phyloP scores from a whole-genome alignment of 495 filamentous ascomycete species.

The Xylaria flabelliformis region DNA sequence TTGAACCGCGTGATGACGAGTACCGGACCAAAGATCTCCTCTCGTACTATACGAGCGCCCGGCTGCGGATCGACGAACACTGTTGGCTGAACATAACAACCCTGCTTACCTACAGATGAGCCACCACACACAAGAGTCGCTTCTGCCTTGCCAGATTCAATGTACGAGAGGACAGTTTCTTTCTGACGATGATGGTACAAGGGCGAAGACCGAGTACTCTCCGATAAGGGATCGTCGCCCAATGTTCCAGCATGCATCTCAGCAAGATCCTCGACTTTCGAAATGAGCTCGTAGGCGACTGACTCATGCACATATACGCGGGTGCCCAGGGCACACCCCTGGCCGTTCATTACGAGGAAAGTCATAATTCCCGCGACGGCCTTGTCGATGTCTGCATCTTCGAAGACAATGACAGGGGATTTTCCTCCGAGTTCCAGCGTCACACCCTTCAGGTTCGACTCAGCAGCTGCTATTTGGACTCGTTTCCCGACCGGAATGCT shows the following conservation, averaged over 20 bases:
- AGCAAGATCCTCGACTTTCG: background rate
- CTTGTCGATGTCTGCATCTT: constrained; percentile 69
- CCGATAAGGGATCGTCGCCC: constrained; percentile 12
- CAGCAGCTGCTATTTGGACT: constrained; percentile 48
- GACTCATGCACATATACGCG: background rate
- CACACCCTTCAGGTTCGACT: constrained; percentile 69
- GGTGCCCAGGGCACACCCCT: background rate
- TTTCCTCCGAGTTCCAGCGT: constrained; percentile 86
- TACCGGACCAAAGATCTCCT: constrained; percentile 68
- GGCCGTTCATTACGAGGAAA: constrained; percentile 1
- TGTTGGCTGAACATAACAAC: constrained; percentile 68
- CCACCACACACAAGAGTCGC: constrained; percentile 32
- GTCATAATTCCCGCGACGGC: background rate
- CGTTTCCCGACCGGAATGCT: constrained; percentile 50
- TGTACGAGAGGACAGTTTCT: constrained; percentile 35
- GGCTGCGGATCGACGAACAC: constrained; percentile 74
- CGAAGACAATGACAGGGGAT: constrained; percentile 71
- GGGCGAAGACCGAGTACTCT: constrained; percentile 5
- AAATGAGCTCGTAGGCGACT: background rate
- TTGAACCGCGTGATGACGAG: constrained; percentile 72
- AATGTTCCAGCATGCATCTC: constrained; percentile 1
- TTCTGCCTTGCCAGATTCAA: constrained; percentile 43
- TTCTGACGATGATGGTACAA: constrained; percentile 17
- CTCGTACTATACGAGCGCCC: constrained; percentile 63
- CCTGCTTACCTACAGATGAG: constrained; percentile 32